Percentiles rank a stretch among this genome's conserved stretches.
Evolutionary conservation across 768 basidiomycete genomes (phyloP).

Genomic region (Mycena pura): DNA sequence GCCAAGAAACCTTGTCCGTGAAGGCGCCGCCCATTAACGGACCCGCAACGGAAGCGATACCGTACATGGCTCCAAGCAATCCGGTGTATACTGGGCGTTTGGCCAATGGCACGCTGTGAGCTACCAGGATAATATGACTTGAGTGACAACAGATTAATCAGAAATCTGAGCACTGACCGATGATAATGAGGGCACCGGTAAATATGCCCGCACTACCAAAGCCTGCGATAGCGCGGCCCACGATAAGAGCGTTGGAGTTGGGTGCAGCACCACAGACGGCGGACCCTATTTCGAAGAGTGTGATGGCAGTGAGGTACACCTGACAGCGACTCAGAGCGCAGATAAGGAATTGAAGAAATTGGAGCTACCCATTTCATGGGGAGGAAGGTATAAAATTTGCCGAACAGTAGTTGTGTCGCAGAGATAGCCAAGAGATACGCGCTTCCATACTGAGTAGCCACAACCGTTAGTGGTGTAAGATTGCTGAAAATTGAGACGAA

Average conservation of each 20-base stretch:
- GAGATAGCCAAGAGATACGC: constrained; percentile 23
- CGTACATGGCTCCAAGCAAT: constrained; percentile 40
- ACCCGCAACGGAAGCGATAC: constrained; percentile 31
- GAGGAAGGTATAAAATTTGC: constrained; percentile 32
- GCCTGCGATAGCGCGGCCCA: constrained; percentile 55
- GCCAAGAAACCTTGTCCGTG: constrained; percentile 39
- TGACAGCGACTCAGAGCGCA: background rate
- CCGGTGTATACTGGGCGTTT: constrained; percentile 44
- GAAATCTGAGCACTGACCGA: background rate
- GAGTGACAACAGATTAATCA: too few species aligned
- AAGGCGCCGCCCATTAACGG: constrained; percentile 39
- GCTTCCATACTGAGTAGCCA: constrained; percentile 12
- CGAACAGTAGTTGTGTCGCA: constrained; percentile 29
- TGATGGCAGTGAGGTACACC: constrained; percentile 28
- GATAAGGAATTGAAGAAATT: background rate
- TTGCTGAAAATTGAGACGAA: background rate
- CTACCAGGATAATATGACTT: too few species aligned
- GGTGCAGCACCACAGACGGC: constrained; percentile 46
- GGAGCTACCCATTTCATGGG: constrained; percentile 20
- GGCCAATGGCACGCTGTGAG: constrained; percentile 36
- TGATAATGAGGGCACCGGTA: constrained; percentile 28
- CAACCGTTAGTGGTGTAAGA: background rate
- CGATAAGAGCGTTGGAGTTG: constrained; percentile 38
- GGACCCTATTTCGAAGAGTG: constrained; percentile 53
- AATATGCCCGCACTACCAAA: constrained; percentile 48